phyloP scores from a whole-genome alignment of 768 basidiomycete genomes.

The Tricholomella constricta region DNA sequence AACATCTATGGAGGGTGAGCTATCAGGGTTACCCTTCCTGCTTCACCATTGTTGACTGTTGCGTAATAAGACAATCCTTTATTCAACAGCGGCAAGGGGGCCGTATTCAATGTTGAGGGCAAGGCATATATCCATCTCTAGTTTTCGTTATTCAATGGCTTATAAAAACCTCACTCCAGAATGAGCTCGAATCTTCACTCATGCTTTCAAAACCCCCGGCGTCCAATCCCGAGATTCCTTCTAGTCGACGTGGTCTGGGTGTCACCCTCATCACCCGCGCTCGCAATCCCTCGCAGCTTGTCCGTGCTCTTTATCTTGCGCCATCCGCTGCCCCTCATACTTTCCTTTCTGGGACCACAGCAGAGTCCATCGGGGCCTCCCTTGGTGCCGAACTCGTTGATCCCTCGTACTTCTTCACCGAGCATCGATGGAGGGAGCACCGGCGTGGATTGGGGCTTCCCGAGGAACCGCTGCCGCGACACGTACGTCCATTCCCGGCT shows the following conservation, averaged over 20 bases:
- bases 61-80: conserved; percentile 61
- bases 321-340: conserved; percentile 64
- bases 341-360: conserved; percentile 66
- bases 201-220: conserved; percentile 80
- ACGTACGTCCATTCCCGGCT: conserved; percentile 9
- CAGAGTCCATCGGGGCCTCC: conserved; percentile 59
- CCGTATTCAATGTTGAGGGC: conserved; percentile 80
- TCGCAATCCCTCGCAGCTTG: conserved; percentile 75
- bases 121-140: conserved; percentile 50
- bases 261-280: conserved; percentile 65
- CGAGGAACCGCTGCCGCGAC: conserved; percentile 55
- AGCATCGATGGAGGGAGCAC: conserved; percentile 76
- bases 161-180: conserved; percentile 43
- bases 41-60: background rate
- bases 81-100: conserved; percentile 80
- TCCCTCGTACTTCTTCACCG: conserved; percentile 79
- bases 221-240: conserved; percentile 59
- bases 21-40: background rate
- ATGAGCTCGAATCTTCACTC: conserved; percentile 79
- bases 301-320: conserved; percentile 69
- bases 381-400: conserved; percentile 64
- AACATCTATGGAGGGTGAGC: conserved; percentile 66
- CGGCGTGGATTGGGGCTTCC: conserved; percentile 72
- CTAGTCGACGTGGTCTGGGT: conserved; percentile 62
- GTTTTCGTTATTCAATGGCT: background rate